These are phyloP conservation scores for Alternaria ethzedia DNA, from an alignment of 2,329 filamentous ascomycete species.

Conservation along the genomic window DNA sequence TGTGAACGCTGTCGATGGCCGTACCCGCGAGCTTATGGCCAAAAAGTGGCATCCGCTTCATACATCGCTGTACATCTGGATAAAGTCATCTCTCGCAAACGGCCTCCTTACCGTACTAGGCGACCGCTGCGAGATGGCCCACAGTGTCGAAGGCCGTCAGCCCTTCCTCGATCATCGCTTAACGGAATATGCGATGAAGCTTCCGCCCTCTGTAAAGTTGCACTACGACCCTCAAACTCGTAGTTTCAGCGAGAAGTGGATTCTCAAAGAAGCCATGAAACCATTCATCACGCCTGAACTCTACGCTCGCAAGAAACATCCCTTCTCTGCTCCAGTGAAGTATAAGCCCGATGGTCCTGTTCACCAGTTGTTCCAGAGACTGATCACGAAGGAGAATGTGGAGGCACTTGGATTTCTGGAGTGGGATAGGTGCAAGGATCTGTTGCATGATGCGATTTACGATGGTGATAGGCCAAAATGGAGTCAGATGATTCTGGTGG, in stretches of 20 bases:
- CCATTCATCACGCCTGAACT: conserved; percentile 61
- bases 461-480: conserved; percentile 17
- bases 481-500: conserved; percentile 25
- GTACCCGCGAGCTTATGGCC: conserved; percentile 28
- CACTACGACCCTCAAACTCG: conserved; percentile 30
- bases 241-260: conserved; percentile 55
- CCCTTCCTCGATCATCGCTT: conserved; percentile 52
- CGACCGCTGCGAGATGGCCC: conserved; percentile 56
- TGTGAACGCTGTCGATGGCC: conserved; percentile 32
- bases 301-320: conserved; percentile 58
- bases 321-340: conserved; percentile 55
- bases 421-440: conserved; percentile 16
- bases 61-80: conserved; percentile 34
- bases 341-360: conserved; percentile 55
- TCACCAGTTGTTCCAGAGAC: conserved; percentile 40
- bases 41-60: conserved; percentile 34
- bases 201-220: conserved; percentile 49
- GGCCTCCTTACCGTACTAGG: conserved; percentile 53
- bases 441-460: conserved; percentile 18
- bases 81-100: conserved; percentile 28
- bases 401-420: conserved; percentile 33
- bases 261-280: conserved; percentile 58
- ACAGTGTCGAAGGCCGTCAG: conserved; percentile 50
- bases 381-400: conserved; percentile 39
- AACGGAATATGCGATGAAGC: conserved; percentile 48